These are phyloP conservation scores for Biscogniauxia marginata DNA, from an alignment of 2,329 filamentous ascomycete genomes.

Conservation along the genomic window DNA sequence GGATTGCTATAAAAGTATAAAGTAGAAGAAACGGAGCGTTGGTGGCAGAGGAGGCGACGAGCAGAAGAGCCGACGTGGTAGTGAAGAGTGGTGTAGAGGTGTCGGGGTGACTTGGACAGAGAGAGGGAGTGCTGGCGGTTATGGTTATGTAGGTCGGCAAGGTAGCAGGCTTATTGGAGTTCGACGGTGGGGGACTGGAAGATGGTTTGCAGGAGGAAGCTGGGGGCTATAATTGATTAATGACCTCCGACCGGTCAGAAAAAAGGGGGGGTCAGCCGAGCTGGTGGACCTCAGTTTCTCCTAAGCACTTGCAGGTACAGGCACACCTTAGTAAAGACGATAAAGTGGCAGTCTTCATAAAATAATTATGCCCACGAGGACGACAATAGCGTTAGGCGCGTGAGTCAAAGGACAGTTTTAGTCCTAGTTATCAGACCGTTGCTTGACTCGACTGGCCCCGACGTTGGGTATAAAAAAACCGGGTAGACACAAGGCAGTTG, in stretches of 20 bases:
- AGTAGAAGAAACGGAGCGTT: slow-evolving; percentile 1
- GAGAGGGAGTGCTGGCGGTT: slow-evolving; percentile 10
- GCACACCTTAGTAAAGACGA: background rate
- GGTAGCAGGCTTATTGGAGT: slow-evolving; percentile 9
- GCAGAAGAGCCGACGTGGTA: slow-evolving; percentile 1
- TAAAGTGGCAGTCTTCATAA: slow-evolving; percentile 6
- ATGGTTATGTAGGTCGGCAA: slow-evolving; percentile 12
- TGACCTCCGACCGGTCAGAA: slow-evolving; percentile 10
- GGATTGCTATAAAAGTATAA: slow-evolving; percentile 7
- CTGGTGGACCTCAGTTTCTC: slow-evolving; percentile 8
- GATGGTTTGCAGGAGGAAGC: slow-evolving; percentile 15
- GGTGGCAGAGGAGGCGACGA: background rate
- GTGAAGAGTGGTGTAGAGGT: slow-evolving; percentile 9
- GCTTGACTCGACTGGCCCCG: background rate
- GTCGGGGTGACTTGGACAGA: slow-evolving; percentile 17
- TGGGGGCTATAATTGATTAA: slow-evolving; percentile 13
- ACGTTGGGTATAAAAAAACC: background rate
- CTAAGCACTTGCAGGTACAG: background rate
- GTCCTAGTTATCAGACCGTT: background rate
- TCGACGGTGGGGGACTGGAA: slow-evolving; percentile 19
- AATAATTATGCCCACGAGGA: slow-evolving; percentile 1
- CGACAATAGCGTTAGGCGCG: background rate
- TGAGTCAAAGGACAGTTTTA: background rate
- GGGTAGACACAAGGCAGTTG: no score
- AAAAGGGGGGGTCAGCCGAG: slow-evolving; percentile 26